These are phyloP conservation scores for Clonostachys sp. DNA, from an alignment of 2,329 filamentous ascomycete species.

Conservation along the genomic window DNA sequence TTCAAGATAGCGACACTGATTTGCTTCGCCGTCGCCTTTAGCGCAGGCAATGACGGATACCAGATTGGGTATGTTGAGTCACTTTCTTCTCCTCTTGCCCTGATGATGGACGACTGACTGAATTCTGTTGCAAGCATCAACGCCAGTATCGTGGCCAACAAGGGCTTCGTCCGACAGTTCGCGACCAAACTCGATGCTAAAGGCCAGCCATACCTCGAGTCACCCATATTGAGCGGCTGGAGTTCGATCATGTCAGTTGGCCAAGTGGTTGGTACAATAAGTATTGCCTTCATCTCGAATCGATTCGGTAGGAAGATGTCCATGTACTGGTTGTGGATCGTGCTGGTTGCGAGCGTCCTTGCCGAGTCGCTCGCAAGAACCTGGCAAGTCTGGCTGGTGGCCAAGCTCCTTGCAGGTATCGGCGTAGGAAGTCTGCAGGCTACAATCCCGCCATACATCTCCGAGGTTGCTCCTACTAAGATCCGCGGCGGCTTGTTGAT, in stretches of 20 bases:
- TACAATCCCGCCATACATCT: conserved; percentile 32
- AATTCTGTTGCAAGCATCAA: conserved; percentile 17
- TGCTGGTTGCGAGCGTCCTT: conserved; percentile 25
- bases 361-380: conserved; percentile 25
- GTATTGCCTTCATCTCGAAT: conserved; percentile 14
- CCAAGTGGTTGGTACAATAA: conserved; percentile 29
- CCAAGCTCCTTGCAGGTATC: conserved; percentile 23
- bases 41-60: conserved; percentile 17
- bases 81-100: neutral
- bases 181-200: conserved; percentile 13
- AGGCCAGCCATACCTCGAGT: conserved; percentile 20
- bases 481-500: conserved; percentile 32
- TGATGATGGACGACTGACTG: no score
- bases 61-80: conserved; percentile 14
- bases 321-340: conserved; percentile 21
- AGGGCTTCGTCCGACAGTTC: conserved; percentile 28
- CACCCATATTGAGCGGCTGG: conserved; percentile 28
- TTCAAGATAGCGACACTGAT: conserved; percentile 15
- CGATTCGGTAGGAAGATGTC: conserved; percentile 22
- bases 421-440: conserved; percentile 35
- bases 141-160: conserved; percentile 27
- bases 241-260: conserved; percentile 31
- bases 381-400: conserved; percentile 34
- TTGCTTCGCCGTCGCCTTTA: conserved; percentile 17
- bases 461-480: conserved; percentile 32